phyloP scores from a whole-genome alignment of 108 stramenopile species.

The Craspedostauros australis region DNA sequence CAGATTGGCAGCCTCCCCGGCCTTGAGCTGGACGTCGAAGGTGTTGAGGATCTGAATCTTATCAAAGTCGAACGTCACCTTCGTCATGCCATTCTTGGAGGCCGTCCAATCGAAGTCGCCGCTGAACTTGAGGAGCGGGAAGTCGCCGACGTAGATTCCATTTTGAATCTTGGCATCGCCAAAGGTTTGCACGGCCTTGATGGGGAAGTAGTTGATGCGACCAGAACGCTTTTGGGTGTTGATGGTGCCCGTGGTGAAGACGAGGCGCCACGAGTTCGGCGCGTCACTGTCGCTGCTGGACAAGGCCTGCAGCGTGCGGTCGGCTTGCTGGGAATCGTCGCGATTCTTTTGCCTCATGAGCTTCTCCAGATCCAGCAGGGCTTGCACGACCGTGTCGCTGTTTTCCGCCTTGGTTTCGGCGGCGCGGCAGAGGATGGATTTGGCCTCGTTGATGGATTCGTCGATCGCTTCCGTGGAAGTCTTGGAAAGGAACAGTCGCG shows the following conservation, averaged over 20 bases:
- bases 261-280: conserved; percentile 64
- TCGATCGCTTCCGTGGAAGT: no score
- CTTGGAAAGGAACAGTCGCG: no score
- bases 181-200: conserved; percentile 82
- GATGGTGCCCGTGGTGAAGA: conserved; percentile 90
- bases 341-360: conserved; percentile 55
- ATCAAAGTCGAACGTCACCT: conserved; percentile 86
- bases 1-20: conserved; percentile 46
- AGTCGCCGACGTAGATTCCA: conserved; percentile 76
- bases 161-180: conserved; percentile 58
- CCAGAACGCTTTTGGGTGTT: conserved; percentile 68
- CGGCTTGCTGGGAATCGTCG: conserved; percentile 27
- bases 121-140: conserved; percentile 66
- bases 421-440: conserved; percentile 44
- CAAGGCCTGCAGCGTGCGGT: conserved; percentile 9
- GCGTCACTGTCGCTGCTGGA: conserved; percentile 12
- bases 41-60: conserved; percentile 35
- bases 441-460: conserved; percentile 32
- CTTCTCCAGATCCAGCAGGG: conserved; percentile 60
- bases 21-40: conserved; percentile 16
- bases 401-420: conserved; percentile 79
- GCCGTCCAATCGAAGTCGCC: conserved; percentile 68
- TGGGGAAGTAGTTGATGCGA: conserved; percentile 85
- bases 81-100: conserved; percentile 39
- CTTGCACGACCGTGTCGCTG: conserved; percentile 56